Evolutionary conservation across 257 asterid species (phyloP), one percentile per base, ranked within the genome.

Genomic region (Echites panduratus): DNA sequence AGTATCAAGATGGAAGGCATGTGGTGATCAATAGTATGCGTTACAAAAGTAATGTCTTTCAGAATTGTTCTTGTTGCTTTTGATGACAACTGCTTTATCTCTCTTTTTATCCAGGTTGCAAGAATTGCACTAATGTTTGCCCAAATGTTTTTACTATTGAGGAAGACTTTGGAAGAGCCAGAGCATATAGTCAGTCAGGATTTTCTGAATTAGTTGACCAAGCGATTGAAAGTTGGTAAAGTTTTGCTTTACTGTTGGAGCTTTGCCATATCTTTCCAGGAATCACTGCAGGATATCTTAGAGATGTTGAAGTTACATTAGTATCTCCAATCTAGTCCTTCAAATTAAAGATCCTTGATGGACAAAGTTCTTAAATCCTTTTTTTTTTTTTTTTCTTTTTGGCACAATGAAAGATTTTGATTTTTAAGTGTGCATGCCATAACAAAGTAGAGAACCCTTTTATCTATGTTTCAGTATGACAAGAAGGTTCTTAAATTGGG

Each of bases 101-200:
- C 40, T 44, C 7, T 44, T 24, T 35, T 26, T 16, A 66, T 67
- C 75, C 69, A 95, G 99, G 99, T 66, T 92, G 99, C 89, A 95
- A 92, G 86, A 95, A 92, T 70, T 95, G 99, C 79, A 92, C 91
- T 73, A 90, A 95, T 80, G 93, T 95, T 61, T 90, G 97, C 76
- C 76, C 91, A 2, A 73, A 63, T 59, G 97, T 95, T 69, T 95
- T 95, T 77, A 82, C 78, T 69, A 95, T 95, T 19, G 99, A 95
- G 84, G 99, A 95, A 80, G 99, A 95, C 70, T 92, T 86, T 77
- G 99, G 99, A 80, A 87, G 99, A 83, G 99, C 99, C 78, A 83
- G 99, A 85, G 99, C 85, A 70, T 89, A 95, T 58, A 57, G 71
- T 82, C 99, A 95, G 81, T 67, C 76, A 17, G 99, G 98, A 75